Evolutionary conservation across 2,329 filamentous ascomycete species (phyloP).

Genomic region (Colletotrichum sp.): DNA sequence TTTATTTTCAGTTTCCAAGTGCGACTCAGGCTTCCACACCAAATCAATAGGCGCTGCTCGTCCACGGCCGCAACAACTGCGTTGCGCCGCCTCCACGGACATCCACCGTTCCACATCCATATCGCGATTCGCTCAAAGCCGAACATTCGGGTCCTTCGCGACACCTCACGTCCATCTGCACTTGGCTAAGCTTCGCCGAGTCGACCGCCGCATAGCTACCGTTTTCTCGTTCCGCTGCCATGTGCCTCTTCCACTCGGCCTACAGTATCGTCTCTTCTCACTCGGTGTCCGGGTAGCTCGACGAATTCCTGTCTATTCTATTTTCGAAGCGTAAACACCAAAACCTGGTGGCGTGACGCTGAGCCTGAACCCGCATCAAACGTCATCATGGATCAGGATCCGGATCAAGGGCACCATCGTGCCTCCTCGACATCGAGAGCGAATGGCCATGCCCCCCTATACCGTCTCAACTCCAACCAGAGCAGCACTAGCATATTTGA

Average conservation of each 20-base stretch:
- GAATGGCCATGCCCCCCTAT: conserved; percentile 44
- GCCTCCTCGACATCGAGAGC: conserved; percentile 2
- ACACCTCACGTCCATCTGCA: not conserved
- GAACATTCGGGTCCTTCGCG: not conserved
- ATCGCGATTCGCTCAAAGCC: not conserved
- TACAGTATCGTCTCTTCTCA: not conserved
- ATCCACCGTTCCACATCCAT: not conserved
- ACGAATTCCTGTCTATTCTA: not conserved
- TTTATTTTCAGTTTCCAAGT: not conserved
- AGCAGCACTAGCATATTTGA: conserved; percentile 84
- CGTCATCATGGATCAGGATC: not conserved
- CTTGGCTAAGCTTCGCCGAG: not conserved
- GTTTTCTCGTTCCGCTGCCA: not conserved
- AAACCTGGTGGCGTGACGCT: not conserved
- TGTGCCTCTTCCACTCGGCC: not conserved
- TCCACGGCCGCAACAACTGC: not conserved
- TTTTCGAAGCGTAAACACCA: not conserved
- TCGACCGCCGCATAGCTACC: not conserved
- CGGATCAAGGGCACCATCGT: not conserved
- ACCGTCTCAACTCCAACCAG: conserved; percentile 71
- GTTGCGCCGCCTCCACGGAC: not conserved
- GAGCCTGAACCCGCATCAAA: not conserved
- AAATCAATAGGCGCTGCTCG: not conserved
- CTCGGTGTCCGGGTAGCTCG: not conserved
- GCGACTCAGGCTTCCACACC: not conserved